Evolutionary conservation across 208 protist species (phyloP).

Genomic region (Acanthamoeba polyphaga): DNA sequence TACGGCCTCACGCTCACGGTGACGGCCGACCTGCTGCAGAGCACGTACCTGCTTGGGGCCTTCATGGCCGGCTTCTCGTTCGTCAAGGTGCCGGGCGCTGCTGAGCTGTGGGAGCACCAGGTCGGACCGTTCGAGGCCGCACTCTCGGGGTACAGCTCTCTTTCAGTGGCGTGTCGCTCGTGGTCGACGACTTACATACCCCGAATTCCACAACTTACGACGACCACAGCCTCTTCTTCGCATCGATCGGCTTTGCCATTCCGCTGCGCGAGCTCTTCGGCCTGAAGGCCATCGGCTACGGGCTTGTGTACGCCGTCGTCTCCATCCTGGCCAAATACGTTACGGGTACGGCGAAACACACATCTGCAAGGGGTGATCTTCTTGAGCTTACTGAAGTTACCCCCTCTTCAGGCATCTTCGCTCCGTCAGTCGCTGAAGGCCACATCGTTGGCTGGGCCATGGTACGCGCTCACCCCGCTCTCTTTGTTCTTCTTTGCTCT

Average conservation of each 20-base stretch:
- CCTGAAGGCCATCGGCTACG: constrained; percentile 35
- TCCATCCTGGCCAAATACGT: constrained; percentile 50
- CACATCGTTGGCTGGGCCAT: constrained; percentile 57
- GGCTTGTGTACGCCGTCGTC: constrained; percentile 33
- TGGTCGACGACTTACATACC: neutral
- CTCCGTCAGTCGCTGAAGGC: neutral
- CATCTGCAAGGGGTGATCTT: neutral
- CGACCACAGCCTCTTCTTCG: constrained; percentile 71
- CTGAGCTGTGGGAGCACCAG: constrained; percentile 43
- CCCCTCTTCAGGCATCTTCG: neutral
- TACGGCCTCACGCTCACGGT: constrained; percentile 22
- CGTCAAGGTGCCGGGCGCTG: neutral
- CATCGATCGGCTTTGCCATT: constrained; percentile 57
- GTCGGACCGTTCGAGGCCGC: constrained; percentile 47
- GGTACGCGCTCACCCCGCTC: neutral
- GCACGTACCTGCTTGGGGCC: constrained; percentile 67
- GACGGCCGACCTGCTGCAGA: constrained; percentile 33
- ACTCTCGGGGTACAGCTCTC: neutral
- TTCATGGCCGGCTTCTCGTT: constrained; percentile 76
- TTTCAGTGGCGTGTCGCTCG: neutral
- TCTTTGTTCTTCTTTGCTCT: neutral
- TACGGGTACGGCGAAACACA: neutral
- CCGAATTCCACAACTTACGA: neutral
- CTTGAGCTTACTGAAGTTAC: neutral
- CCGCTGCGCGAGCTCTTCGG: constrained; percentile 58